Evolutionary conservation across 106 monocot species (phyloP), one percentile per base, ranked within the genome.

Genomic region (Posidonia australis): DNA sequence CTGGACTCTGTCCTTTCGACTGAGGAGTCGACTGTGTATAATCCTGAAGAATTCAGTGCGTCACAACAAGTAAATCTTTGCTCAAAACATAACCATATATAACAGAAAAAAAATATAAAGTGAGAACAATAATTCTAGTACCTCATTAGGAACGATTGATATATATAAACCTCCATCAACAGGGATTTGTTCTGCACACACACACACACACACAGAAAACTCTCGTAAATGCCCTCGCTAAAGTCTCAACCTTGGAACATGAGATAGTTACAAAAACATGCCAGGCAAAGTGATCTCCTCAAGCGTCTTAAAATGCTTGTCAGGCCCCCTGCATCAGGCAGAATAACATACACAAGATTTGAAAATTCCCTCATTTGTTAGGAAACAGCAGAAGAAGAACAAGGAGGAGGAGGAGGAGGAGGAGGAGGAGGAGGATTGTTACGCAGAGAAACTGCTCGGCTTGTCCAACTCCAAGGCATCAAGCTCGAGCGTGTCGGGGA

Each of bases 241-340:
- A 32, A 17, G n/a, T 14, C 17, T 1, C 14, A 32, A 11, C 0
- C 13, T 32, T 12, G 14, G 25, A 31, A 10, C 13, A 16, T 11
- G 3, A 60, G 30, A 60, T 31, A 29, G 19, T 25, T 3, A 47
- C 6, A 65, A 13, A 13, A 31, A 13, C 26, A 24, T 56, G 85
- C 90, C 90, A 72, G 76, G 56, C 17, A 87, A 46, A 18, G 90
- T 98, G 55, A 98, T 98, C 55, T 96, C 74, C 51, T 87, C 80
- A 32, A 62, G 65, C 46, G 69, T 58, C 61, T 72, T 87, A 5
- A 60, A 68, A 60, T 90, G 78, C 13, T 78, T 75, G 77, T 98
- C 80, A 10, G 69, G 63, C 30, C 60, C 71, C 66, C 96, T 93
- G 74, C 31, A 32, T 21, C 36, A 25, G 19, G 43, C 17, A 22